Evolutionary conservation across 2,329 filamentous ascomycete species (phyloP).

Genomic region (Drechslera avenae): DNA sequence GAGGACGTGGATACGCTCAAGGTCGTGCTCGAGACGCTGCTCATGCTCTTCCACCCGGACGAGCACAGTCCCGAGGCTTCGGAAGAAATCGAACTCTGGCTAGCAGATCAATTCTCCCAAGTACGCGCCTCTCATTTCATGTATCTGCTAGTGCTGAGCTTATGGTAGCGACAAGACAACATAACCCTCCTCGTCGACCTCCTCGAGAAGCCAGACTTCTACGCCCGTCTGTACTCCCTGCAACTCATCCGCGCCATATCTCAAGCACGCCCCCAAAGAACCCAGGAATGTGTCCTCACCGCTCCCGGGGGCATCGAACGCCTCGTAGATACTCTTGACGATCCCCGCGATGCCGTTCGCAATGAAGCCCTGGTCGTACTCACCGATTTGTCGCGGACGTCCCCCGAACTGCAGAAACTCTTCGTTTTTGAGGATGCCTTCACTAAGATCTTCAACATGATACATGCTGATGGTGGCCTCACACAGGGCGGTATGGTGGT

Average conservation of each 20-base stretch:
- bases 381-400: slow-evolving; percentile 84
- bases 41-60: slow-evolving; percentile 85
- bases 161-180: slow-evolving; percentile 83
- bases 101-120: slow-evolving; percentile 97
- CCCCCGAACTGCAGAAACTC: slow-evolving; percentile 88
- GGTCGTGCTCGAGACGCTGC: slow-evolving; percentile 88
- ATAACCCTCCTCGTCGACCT: slow-evolving; percentile 89
- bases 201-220: slow-evolving; percentile 85
- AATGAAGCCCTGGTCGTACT: slow-evolving; percentile 84
- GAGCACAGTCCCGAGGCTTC: slow-evolving; percentile 79
- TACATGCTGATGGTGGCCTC: slow-evolving; percentile 80
- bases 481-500: slow-evolving; percentile 82
- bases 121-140: slow-evolving; percentile 50
- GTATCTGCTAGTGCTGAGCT: slow-evolving; percentile 54
- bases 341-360: slow-evolving; percentile 82
- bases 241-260: slow-evolving; percentile 88
- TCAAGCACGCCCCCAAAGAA: slow-evolving; percentile 82
- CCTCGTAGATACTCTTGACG: slow-evolving; percentile 82
- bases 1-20: slow-evolving; percentile 97
- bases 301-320: slow-evolving; percentile 87
- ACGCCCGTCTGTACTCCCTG: slow-evolving; percentile 86
- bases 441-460: slow-evolving; percentile 80
- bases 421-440: slow-evolving; percentile 96
- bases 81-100: slow-evolving; percentile 93
- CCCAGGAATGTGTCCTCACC: slow-evolving; percentile 90